Evolutionary conservation across 805 yeast species (phyloP), one percentile per base, ranked within the genome.

Genomic region (Metschnikowia matae): DNA sequence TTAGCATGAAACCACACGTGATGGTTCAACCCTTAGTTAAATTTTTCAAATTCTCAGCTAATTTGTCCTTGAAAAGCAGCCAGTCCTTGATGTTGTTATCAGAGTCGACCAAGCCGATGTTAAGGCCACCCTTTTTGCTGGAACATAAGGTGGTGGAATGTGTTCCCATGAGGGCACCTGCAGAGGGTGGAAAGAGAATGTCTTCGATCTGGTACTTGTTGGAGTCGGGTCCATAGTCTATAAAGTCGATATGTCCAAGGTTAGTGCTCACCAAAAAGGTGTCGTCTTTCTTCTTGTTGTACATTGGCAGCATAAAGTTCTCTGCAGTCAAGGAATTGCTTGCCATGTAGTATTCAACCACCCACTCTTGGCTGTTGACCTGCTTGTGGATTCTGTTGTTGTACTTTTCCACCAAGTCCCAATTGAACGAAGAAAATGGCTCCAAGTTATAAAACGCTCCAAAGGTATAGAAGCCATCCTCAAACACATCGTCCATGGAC

Each of bases 1-100:
- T 71, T 73, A 54, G 77, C 77, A 33, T 70, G 33, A 21, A 23
- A 10, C n/a, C 10, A 10, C 6, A 26, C 2, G 14, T 37, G 36
- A 15, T 18, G 10, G 21, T 39, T n/a, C 17, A 36, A 36, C 3
- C 23, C 21, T 18, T 3, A 26, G 37, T 31, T 15, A 48, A 48
- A 8, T 13, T 18, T 21, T 21, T n/a, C 38, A 48, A 42, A 18
- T 45, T 52, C 17, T 18, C 23, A 8, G 37, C 26, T 18, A 48
- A 46, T 3, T 33, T 34, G 18, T 15, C 2, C 32, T 46, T 26
- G 44, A 52, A 48, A 10, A 48, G n/a, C 13, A 11, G 45, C 52
- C 54, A 48, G 29, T 52, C 52, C 3, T 31, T 36, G 7, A 52
- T 43, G 29, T 46, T 46, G 5, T 13, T 20, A 17, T 51, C 54